Evolutionary conservation across 441 rosid species (phyloP).

Genomic region (Erodium trifolium): DNA sequence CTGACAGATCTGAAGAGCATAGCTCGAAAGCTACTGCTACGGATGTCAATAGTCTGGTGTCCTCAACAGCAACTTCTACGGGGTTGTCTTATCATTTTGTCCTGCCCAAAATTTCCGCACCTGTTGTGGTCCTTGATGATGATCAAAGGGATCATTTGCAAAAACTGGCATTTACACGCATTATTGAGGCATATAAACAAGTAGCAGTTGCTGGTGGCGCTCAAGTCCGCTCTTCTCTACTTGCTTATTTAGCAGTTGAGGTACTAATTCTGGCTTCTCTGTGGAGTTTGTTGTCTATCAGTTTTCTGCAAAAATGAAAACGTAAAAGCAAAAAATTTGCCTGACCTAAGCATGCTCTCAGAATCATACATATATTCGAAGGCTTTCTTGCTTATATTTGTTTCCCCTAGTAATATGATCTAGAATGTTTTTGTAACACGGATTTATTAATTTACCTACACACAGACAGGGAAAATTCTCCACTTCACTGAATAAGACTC

Average conservation of each 20-base stretch:
- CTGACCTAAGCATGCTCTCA: background rate
- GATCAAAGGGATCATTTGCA: slow-evolving; percentile 83
- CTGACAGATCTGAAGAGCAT: slow-evolving; percentile 78
- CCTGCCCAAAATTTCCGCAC: slow-evolving; percentile 90
- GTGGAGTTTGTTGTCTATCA: slow-evolving; percentile 8
- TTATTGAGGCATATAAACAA: slow-evolving; percentile 81
- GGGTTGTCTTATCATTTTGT: slow-evolving; percentile 38
- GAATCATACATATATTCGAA: background rate
- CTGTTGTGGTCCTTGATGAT: slow-evolving; percentile 71
- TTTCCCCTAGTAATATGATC: too few species aligned
- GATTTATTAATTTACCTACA: too few species aligned
- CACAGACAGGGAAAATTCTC: too few species aligned
- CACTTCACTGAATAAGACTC: too few species aligned
- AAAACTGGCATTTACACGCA: slow-evolving; percentile 56
- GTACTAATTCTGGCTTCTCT: slow-evolving; percentile 35
- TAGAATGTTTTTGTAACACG: too few species aligned
- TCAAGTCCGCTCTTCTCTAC: slow-evolving; percentile 71
- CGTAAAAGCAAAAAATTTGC: background rate
- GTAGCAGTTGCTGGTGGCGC: slow-evolving; percentile 79
- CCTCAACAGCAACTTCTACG: slow-evolving; percentile 59
- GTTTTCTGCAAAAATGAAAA: background rate
- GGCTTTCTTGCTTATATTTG: too few species aligned
- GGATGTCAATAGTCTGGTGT: slow-evolving; percentile 44
- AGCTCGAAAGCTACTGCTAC: slow-evolving; percentile 56
- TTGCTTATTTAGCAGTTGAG: slow-evolving; percentile 85